phyloP scores from a whole-genome alignment of 2,329 filamentous ascomycete species.

The Hymenoscyphus scutula region DNA sequence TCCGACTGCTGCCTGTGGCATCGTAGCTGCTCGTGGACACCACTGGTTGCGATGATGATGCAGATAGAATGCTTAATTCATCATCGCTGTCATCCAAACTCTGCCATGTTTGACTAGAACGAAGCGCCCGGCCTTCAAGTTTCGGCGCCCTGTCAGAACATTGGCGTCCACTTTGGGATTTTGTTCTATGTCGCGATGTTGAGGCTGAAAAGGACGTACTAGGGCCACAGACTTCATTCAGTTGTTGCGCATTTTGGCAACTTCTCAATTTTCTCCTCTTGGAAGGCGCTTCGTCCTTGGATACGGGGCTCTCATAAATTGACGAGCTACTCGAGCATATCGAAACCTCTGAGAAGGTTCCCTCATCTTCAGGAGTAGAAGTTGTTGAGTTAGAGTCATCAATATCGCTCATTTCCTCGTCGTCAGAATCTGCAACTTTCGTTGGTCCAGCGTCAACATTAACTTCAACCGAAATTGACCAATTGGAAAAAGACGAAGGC shows the following conservation, averaged over 20 bases:
- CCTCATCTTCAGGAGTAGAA: conserved; percentile 9
- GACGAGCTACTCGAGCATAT: conserved; percentile 6
- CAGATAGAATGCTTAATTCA: conserved; percentile 31
- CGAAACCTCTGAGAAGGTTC: conserved; percentile 13
- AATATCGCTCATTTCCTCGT: not conserved
- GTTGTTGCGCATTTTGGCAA: not conserved
- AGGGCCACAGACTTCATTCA: not conserved
- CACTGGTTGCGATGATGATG: conserved; percentile 20
- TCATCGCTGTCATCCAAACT: conserved; percentile 34
- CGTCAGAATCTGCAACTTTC: not conserved
- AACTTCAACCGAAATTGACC: too few relatives aligned
- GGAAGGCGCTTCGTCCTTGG: not conserved
- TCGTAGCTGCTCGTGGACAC: conserved; percentile 21
- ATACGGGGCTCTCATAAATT: not conserved
- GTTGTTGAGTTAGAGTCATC: conserved; percentile 9
- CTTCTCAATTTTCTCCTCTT: conserved; percentile 3
- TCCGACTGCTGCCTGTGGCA: conserved; percentile 18
- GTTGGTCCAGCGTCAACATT: not conserved
- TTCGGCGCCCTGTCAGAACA: conserved; percentile 20
- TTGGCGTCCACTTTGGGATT: not conserved
- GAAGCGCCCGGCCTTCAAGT: conserved; percentile 21
- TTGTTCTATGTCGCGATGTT: conserved; percentile 7
- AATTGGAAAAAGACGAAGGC: too few relatives aligned
- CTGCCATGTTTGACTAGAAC: conserved; percentile 24
- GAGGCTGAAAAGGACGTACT: conserved; percentile 15